A percentile compares a stretch with the other conserved stretches of the same genome.
Evolutionary conservation across 306 rosid species (phyloP).

Genomic region (Prinsepia uniflora): DNA sequence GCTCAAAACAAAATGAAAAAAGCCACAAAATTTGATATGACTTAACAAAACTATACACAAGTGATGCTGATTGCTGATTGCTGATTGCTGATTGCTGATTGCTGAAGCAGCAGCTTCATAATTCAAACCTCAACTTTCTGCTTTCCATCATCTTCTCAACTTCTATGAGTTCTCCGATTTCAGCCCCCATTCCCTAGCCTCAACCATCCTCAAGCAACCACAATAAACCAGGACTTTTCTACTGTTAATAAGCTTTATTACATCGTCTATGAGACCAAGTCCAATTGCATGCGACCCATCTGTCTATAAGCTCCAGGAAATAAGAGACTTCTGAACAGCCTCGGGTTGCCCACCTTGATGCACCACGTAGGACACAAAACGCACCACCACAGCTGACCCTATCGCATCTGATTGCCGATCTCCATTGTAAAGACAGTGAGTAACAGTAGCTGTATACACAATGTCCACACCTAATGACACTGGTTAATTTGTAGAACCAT

Average conservation of each 20-base stretch:
- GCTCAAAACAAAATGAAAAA: too few relatives aligned
- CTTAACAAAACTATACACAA: too few relatives aligned
- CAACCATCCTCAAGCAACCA: slow-evolving; percentile 59
- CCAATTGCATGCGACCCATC: slow-evolving; percentile 72
- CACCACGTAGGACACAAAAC: slow-evolving; percentile 65
- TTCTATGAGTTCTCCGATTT: slow-evolving; percentile 49
- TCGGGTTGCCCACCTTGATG: slow-evolving; percentile 66
- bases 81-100: too few relatives aligned
- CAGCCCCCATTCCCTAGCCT: slow-evolving; percentile 48
- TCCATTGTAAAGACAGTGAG: slow-evolving; percentile 80
- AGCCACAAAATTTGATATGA: too few relatives aligned
- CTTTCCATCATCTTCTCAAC: slow-evolving; percentile 11
- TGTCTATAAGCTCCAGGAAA: slow-evolving; percentile 68
- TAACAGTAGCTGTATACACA: slow-evolving; percentile 32
- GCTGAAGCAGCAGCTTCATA: too few relatives aligned
- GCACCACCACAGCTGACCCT: slow-evolving; percentile 59
- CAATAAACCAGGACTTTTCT: slow-evolving; percentile 53
- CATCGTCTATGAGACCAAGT: slow-evolving; percentile 52
- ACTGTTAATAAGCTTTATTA: slow-evolving; percentile 41
- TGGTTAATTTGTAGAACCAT: slow-evolving; percentile 61
- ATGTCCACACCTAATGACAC: slow-evolving; percentile 38
- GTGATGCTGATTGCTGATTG: too few relatives aligned
- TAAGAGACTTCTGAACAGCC: slow-evolving; percentile 59
- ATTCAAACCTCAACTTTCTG: too few relatives aligned
- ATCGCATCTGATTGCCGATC: slow-evolving; percentile 73